Base-by-base conservation (phyloP, 2,329 filamentous ascomycete species). In the Penicillium expansum region DNA sequence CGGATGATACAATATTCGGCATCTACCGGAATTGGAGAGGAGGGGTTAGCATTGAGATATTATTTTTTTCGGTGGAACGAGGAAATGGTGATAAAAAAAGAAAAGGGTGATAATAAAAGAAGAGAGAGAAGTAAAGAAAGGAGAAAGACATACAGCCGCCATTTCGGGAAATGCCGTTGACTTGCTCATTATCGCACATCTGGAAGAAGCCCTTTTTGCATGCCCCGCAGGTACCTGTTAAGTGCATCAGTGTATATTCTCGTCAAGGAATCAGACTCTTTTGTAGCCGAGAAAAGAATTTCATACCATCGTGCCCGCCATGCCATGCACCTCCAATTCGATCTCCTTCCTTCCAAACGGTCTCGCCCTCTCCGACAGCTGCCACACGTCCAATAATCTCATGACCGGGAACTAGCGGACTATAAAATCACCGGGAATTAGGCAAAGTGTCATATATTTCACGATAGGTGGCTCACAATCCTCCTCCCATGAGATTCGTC, bases 1-100 rank as follows among this genome's bases (percentile, higher is more conserved):
- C 69, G 68, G 20, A 77, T 62, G n/a, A 64, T 61, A 52, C 70
- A 72, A 55, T 77, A 77, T 66, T 77, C 68, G 13, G 67, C 74
- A 56, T 76, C 72, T 44, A 39, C 10, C 20, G 18, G 27, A 24
- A 6, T n/a, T 3, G 20, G 7, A 24, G 10, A 4, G 11, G 18
- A 22, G 5, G 22, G 11, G 3, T 41, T 22, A 41, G 38, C 3
- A 8, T 14, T 41, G 38, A 22, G 11, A n/a, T 27, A 5, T n/a
- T 5, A 42, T n/a, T 27, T 13, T 6, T 4, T 16, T n/a, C 1
- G 11, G 11, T 14, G 14, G 22, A 43, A 3, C 8, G 20, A n/a
- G 9, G 8, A 4, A 18, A 43, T 2, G 7, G 5, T 13, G 16
- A 4, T 13, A 5, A n/a, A n/a, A n/a, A n/a, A n/a, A n/a, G n/a